phyloP scores from a whole-genome alignment of 2,329 filamentous ascomycete species.

The Talaromyces sp. region DNA sequence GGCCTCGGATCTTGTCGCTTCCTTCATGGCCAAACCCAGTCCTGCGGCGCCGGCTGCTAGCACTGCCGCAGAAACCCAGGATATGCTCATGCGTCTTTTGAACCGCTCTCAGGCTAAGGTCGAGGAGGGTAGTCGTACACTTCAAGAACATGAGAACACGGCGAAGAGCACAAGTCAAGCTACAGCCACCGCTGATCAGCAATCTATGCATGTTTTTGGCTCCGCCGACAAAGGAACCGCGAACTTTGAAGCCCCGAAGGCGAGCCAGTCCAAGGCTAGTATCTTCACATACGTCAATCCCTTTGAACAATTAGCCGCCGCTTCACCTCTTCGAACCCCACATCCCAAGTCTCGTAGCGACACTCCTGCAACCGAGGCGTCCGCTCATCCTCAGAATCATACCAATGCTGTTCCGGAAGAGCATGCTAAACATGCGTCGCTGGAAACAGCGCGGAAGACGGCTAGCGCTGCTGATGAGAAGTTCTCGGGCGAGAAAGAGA shows the following conservation, averaged over 20 bases:
- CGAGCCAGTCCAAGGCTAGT: constrained; percentile 36
- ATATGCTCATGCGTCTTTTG: constrained; percentile 78
- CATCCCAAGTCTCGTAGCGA: constrained; percentile 39
- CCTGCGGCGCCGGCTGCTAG: constrained; percentile 23
- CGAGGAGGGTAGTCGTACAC: constrained; percentile 5
- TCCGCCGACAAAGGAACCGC: constrained; percentile 21
- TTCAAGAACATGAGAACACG: constrained; percentile 15
- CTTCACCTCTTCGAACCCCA: constrained; percentile 57
- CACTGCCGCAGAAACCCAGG: constrained; percentile 60
- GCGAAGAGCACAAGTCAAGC: constrained; percentile 13
- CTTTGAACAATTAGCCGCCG: constrained; percentile 64
- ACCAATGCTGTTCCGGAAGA: not conserved
- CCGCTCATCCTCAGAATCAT: constrained; percentile 21
- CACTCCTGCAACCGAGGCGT: constrained; percentile 34
- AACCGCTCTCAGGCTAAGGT: constrained; percentile 57
- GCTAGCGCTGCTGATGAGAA: not conserved
- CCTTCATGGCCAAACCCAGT: constrained; percentile 47
- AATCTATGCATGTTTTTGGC: constrained; percentile 32
- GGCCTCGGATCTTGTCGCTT: constrained; percentile 54
- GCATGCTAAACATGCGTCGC: constrained; percentile 5
- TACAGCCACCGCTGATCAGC: constrained; percentile 23
- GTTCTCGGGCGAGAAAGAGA: constrained; percentile 49
- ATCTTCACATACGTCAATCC: constrained; percentile 69
- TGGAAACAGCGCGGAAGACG: constrained; percentile 11
- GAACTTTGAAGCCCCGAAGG: constrained; percentile 37